These are phyloP conservation scores for Talaromyces sp. DNA, from an alignment of 2,329 filamentous ascomycete genomes.

Conservation along the genomic window DNA sequence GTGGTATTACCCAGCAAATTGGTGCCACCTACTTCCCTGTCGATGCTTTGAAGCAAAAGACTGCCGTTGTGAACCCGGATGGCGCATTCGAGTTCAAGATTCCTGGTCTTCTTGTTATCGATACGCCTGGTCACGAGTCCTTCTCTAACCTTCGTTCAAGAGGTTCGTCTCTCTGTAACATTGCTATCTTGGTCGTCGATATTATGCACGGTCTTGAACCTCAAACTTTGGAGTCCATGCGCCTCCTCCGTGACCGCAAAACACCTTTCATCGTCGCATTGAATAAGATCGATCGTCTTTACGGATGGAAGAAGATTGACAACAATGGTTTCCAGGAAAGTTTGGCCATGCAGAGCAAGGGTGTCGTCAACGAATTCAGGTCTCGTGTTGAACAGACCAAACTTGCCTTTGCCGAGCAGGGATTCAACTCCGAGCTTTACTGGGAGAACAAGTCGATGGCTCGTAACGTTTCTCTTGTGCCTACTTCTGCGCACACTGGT, in stretches of 20 bases:
- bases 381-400: slow-evolving; percentile 89
- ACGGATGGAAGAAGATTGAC: slow-evolving; percentile 97
- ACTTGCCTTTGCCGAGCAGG: slow-evolving; percentile 89
- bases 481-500: slow-evolving; percentile 96
- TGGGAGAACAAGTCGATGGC: slow-evolving; percentile 99
- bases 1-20: slow-evolving; percentile 99
- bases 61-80: slow-evolving; percentile 86
- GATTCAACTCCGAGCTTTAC: slow-evolving; percentile 95
- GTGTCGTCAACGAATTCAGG: slow-evolving; percentile 89
- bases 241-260: slow-evolving; percentile 83
- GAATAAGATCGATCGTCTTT: slow-evolving; percentile 99
- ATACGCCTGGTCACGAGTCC: slow-evolving; percentile 99
- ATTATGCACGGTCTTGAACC: slow-evolving; percentile 99
- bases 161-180: slow-evolving; percentile 98
- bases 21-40: slow-evolving; percentile 99
- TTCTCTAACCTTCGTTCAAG: slow-evolving; percentile 97
- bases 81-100: slow-evolving; percentile 94
- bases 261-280: slow-evolving; percentile 98
- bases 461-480: slow-evolving; percentile 89
- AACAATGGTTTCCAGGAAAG: slow-evolving; percentile 98
- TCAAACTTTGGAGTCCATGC: slow-evolving; percentile 97
- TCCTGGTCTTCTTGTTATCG: slow-evolving; percentile 91
- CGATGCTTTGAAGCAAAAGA: slow-evolving; percentile 90
- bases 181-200: slow-evolving; percentile 97
- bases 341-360: slow-evolving; percentile 83